Evolutionary conservation across 352 stramenopile genomes (phyloP), one percentile per base, ranked within the genome.

Genomic region (Plasmopara muralis): DNA sequence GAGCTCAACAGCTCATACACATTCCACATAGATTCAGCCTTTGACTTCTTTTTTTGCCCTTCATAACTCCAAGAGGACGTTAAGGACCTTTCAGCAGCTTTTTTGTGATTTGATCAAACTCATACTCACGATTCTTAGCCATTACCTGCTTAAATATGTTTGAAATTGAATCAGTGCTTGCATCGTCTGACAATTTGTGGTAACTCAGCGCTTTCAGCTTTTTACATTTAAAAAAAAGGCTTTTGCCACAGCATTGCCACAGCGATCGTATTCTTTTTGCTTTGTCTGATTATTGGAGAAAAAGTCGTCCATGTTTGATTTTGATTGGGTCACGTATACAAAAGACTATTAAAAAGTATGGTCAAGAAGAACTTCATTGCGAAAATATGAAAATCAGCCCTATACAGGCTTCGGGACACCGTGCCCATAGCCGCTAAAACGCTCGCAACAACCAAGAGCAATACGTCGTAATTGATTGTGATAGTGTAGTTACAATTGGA

Each of bases 381-480:
- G n/a, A 25, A 25, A 25, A 25, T 25, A 25, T 25, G 20, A 33
- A 28, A n/a, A 46, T 28, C 18, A 28, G 18, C 12, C 41, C 8
- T 46, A 18, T 15, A 14, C 16, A 33, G 9, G 43, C 15, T n/a
- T 39, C 47, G 6, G 42, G 20, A 25, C 20, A 25, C 20, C 20
- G 20, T 25, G 20, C 20, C 50, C 43, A 57, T 57, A 33, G 50
- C 28, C 16, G 50, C 47, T 41, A 50, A 41, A 41, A 50, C 25
- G 0, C 16, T 51, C 16, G 31, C 42, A 42, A 57, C 43, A 30
- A 43, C 50, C 30, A 50, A 31, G 33, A 25, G 50, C 43, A 12
- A 53, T 34, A 59, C 30, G 28, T 58, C 42, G 33, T 58, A 58
- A 14, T 58, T 46, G 9, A 58, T 39, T 42, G 31, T 47, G 10